Evolutionary conservation across 2,329 filamentous ascomycete genomes (phyloP), one percentile per base, ranked within the genome.

Genomic region (Botryotinia globosa): DNA sequence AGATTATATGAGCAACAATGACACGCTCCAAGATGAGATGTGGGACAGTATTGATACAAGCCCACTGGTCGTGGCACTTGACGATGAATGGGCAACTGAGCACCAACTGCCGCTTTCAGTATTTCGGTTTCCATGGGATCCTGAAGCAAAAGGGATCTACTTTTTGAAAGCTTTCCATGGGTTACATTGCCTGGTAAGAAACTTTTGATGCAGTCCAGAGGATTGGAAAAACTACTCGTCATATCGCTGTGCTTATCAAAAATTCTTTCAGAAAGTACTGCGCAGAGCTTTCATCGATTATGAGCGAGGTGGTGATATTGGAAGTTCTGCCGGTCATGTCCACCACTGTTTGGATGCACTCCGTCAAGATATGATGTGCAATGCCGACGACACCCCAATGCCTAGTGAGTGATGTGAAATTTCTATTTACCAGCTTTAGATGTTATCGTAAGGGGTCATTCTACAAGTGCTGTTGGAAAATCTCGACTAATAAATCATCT

Each of bases 331-430:
- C 16, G 39, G 25, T 18, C 64, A 72, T 45, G 54, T 72, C n/a
- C 29, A 61, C 32, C 72, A 73, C 51, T 71, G 72, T 54, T 18
- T 73, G 0, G 72, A 73, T 32, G 51, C 45, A 29, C 37, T 73
- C 18, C 72, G 72, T 25, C 68, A 71, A 64, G 62, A 70, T 45
- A 44, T 73, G 14, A 71, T 73, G 62, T 73, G 72, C 69, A 66
- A 34, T 39, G 68, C 72, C 10, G 72, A 73, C 51, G 70, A 72
- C 20, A 67, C 51, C 5, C 63, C 70, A 16, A 66, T 66, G 62
- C 39, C 61, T 45, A 67, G 56, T 59, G 20, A 59, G 56, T 59
- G 32, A 59, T 22, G 10, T 34, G 18, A 34, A 25, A 3, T 20
- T 59, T 5, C 29, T 34, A 34, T 59, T 4, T 4, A 12, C 29